These are phyloP conservation scores for Dothistroma septosporum DNA, from an alignment of 2,329 filamentous ascomycete species.

Conservation along the genomic window DNA sequence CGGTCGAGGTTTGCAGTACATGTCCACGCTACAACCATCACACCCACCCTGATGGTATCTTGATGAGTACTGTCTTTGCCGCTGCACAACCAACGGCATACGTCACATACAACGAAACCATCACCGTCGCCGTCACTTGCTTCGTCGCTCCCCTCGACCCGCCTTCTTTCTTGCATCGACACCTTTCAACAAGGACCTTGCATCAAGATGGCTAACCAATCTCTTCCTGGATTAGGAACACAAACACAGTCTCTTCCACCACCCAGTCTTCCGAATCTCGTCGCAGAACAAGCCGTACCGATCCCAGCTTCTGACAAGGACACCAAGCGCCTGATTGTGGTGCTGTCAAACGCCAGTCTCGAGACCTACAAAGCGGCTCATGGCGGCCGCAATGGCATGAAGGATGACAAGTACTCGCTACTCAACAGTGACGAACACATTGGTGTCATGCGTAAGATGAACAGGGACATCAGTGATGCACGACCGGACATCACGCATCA, in stretches of 20 bases:
- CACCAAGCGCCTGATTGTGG: conserved; percentile 85
- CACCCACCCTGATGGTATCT: background rate
- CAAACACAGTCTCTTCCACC: conserved; percentile 88
- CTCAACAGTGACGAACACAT: conserved; percentile 99
- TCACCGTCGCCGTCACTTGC: background rate
- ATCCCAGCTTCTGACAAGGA: conserved; percentile 86
- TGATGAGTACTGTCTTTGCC: background rate
- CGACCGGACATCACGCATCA: conserved; percentile 97
- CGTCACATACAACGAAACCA: background rate
- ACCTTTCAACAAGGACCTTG: conserved; percentile 37
- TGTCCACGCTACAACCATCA: background rate
- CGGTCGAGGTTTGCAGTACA: background rate
- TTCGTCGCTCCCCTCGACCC: background rate
- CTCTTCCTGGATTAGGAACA: conserved; percentile 27
- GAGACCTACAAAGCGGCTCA: conserved; percentile 90
- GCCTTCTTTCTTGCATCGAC: conserved; percentile 17
- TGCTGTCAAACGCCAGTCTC: conserved; percentile 92
- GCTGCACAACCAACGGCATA: conserved; percentile 7
- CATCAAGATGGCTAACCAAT: conserved; percentile 31
- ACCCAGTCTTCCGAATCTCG: conserved; percentile 81
- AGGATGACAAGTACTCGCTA: conserved; percentile 85
- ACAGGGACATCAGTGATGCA: conserved; percentile 95
- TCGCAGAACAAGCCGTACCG: conserved; percentile 84
- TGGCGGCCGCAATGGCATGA: conserved; percentile 55
- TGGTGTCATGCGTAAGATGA: conserved; percentile 99